A percentile compares a stretch with the other conserved stretches of the same genome.
These are phyloP conservation scores for Breviolum minutum DNA, from an alignment of 73 alveolate species.

Conservation along the genomic window DNA sequence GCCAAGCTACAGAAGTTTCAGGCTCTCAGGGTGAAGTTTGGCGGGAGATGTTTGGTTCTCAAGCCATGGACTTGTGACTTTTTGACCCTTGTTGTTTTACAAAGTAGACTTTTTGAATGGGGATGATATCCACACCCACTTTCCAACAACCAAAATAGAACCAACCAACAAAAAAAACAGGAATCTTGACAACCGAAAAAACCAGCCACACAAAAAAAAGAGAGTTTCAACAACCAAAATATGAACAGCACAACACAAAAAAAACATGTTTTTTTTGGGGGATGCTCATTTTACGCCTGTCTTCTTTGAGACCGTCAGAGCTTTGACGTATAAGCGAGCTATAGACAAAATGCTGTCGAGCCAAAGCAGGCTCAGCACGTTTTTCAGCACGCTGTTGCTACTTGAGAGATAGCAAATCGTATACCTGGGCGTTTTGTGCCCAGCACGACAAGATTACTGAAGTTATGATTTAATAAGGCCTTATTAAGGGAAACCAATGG, in stretches of 20 bases:
- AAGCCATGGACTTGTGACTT: too few relatives aligned
- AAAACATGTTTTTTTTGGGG: background rate
- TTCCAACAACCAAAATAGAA: too few relatives aligned
- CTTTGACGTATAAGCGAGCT: constrained; percentile 30
- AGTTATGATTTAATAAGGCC: too few relatives aligned
- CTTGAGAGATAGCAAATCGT: constrained; percentile 48
- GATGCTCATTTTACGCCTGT: background rate
- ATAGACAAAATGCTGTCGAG: constrained; percentile 59
- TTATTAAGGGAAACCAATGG: too few relatives aligned
- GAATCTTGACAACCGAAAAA: background rate
- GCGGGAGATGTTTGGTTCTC: too few relatives aligned
- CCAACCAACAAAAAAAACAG: too few relatives aligned
- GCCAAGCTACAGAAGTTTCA: background rate
- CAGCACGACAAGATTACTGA: too few relatives aligned
- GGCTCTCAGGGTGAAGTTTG: background rate
- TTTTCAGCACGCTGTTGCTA: constrained; percentile 33
- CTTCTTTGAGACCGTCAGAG: constrained; percentile 63
- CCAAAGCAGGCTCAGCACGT: constrained; percentile 40
- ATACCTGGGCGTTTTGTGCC: constrained; percentile 61
- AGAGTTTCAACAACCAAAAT: background rate
- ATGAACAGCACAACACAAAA: background rate
- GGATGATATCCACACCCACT: too few relatives aligned
- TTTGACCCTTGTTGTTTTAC: too few relatives aligned
- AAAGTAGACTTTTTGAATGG: too few relatives aligned
- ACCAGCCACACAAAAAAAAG: background rate